phyloP scores from a whole-genome alignment of 768 basidiomycete genomes.

The Agrocybe praecox region DNA sequence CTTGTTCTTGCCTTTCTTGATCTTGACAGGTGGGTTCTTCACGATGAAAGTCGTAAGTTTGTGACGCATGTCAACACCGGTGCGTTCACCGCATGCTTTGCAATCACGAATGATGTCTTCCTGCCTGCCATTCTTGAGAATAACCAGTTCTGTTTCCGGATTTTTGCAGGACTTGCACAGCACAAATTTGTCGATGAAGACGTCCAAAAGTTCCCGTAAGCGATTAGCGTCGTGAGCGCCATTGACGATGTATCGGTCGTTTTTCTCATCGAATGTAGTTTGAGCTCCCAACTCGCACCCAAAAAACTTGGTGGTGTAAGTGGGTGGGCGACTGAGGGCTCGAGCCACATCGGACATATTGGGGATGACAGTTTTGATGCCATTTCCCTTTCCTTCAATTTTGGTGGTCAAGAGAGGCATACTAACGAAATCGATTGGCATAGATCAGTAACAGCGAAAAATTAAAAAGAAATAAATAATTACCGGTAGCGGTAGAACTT shows the following conservation, averaged over 20 bases:
- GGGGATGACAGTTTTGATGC: constrained; percentile 98
- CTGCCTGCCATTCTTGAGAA: constrained; percentile 77
- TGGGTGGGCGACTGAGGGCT: constrained; percentile 91
- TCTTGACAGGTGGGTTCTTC: constrained; percentile 94
- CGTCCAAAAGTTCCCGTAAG: constrained; percentile 93
- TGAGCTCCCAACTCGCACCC: constrained; percentile 98
- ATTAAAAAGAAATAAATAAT: constrained; percentile 21
- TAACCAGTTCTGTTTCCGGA: constrained; percentile 94
- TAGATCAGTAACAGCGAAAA: not conserved
- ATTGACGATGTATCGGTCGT: constrained; percentile 98
- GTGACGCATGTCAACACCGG: constrained; percentile 93
- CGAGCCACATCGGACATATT: constrained; percentile 99
- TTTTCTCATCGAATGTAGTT: constrained; percentile 94
- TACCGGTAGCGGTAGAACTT: constrained; percentile 95
- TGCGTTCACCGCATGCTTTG: constrained; percentile 96
- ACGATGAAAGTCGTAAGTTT: constrained; percentile 95
- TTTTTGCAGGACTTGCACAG: constrained; percentile 98
- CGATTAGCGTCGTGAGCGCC: constrained; percentile 92
- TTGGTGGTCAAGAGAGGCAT: constrained; percentile 96
- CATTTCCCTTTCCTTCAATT: constrained; percentile 99
- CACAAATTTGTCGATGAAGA: constrained; percentile 98
- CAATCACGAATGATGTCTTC: constrained; percentile 95
- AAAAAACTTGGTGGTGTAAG: constrained; percentile 99
- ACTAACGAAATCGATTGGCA: constrained; percentile 38
- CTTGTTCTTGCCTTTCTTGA: constrained; percentile 71